Percentiles rank a stretch among this genome's conserved stretches.
phyloP scores from a whole-genome alignment of 1,284 basidiomycete genomes.

The Vanrija sp. region DNA sequence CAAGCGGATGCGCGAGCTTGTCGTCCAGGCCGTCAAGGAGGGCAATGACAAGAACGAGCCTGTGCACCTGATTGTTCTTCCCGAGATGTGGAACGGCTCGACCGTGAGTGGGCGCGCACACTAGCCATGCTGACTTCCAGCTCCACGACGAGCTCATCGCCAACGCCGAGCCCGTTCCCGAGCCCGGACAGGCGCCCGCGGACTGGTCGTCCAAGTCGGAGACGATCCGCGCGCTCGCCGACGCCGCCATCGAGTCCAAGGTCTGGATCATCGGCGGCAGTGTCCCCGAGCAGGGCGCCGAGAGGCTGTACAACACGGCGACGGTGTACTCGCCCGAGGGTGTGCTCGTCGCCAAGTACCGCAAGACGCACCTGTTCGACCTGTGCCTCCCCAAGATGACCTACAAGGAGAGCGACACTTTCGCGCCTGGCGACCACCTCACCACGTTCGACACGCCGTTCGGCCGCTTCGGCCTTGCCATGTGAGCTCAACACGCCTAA shows the following conservation, averaged over 20 bases:
- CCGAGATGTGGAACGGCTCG: slow-evolving; percentile 15
- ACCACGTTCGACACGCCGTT: slow-evolving; percentile 75
- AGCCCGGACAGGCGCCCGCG: background rate
- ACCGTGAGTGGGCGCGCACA: background rate
- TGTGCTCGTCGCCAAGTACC: slow-evolving; percentile 67
- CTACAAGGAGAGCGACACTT: slow-evolving; percentile 64
- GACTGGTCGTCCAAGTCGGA: slow-evolving; percentile 32
- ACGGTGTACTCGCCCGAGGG: slow-evolving; percentile 79
- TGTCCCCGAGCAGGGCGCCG: slow-evolving; percentile 70
- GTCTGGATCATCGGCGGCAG: slow-evolving; percentile 83
- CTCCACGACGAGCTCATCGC: slow-evolving; percentile 5
- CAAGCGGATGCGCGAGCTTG: slow-evolving; percentile 11
- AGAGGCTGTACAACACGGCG: slow-evolving; percentile 72
- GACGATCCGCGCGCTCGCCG: slow-evolving; percentile 71
- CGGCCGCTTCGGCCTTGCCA: slow-evolving; percentile 14
- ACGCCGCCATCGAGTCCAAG: slow-evolving; percentile 65
- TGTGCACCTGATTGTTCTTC: slow-evolving; percentile 11
- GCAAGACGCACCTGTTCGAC: slow-evolving; percentile 89
- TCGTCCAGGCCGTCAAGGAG: slow-evolving; percentile 7
- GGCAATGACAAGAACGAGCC: background rate
- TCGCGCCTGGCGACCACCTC: slow-evolving; percentile 66
- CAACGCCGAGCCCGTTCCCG: slow-evolving; percentile 10
- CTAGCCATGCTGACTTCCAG: background rate
- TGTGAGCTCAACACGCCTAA: background rate
- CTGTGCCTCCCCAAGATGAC: slow-evolving; percentile 90